Conservation (phyloP, 495 filamentous ascomycete genomes). For the Xylaria castorea region DNA sequence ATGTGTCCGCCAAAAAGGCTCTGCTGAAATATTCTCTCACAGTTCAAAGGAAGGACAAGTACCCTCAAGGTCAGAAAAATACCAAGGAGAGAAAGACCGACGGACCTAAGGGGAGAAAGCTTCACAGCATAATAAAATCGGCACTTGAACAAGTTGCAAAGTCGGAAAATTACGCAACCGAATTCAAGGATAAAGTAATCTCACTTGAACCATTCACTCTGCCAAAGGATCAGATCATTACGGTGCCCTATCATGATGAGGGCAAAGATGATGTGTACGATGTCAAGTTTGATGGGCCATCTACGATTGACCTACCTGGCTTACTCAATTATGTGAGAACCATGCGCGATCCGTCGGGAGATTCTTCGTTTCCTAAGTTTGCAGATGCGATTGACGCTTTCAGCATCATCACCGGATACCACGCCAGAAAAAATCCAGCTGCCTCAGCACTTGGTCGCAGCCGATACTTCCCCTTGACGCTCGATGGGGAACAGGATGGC, state of each 20-base stretch:
- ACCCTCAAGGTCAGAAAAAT: background rate
- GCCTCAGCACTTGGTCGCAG: constrained; percentile 47
- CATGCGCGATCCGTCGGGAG: constrained; percentile 47
- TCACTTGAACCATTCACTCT: constrained; percentile 47
- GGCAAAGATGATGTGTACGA: constrained; percentile 47
- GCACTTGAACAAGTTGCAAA: constrained; percentile 49
- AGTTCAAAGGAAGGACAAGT: constrained; percentile 27
- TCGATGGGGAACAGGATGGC: constrained; percentile 32
- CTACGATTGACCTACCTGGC: constrained; percentile 53
- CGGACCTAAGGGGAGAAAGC: constrained; percentile 48
- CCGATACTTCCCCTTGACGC: constrained; percentile 51
- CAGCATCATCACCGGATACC: constrained; percentile 54
- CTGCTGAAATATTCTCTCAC: constrained; percentile 50
- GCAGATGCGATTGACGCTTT: constrained; percentile 54
- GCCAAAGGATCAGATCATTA: constrained; percentile 39
- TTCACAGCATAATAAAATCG: constrained; percentile 58
- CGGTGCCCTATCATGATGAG: constrained; percentile 56
- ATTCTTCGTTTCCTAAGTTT: constrained; percentile 49
- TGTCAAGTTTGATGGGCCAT: constrained; percentile 51
- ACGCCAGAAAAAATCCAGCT: constrained; percentile 41
- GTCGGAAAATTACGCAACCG: constrained; percentile 54
- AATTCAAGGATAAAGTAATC: constrained; percentile 63
- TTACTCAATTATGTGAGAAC: constrained; percentile 60
- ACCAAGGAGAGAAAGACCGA: background rate
- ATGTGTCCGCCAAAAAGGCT: constrained; percentile 40